Evolutionary conservation across 2,329 filamentous ascomycete species (phyloP), one percentile per base, ranked within the genome.

Genomic region (Grosmannia serpens): DNA sequence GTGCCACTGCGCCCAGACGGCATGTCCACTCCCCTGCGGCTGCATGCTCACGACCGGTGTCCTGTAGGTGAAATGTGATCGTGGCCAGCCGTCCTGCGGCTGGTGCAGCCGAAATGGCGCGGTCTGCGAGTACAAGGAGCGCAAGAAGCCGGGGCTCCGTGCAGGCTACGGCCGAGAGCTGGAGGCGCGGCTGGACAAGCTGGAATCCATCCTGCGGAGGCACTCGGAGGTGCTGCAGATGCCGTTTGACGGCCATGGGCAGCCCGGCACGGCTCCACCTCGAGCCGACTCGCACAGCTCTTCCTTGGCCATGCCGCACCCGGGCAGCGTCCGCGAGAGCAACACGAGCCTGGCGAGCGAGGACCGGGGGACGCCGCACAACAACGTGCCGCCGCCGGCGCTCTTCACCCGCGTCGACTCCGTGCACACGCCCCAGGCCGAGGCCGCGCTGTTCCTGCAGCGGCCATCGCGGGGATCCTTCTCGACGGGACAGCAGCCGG

Each of bases 101-200:
- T 86, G 84, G 84, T 86, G 84, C 65, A 81, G 73, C 63, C 81
- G 82, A 59, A 86, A 87, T 69, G 77, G 77, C 35, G 81, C 81
- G 33, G 68, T 73, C 22, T 87, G 84, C 71, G 83, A 86, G 67
- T 87, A 87, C 70, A 86, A 84, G 66, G 83, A 86, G 66, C 77
- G 84, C 57, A 86, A 86, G 71, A 85, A 86, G 66, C 84, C 84
- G 10, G 84, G 84, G 0, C 70, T 86, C 15, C 75, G 82, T 56
- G 84, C 84, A 38, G 84, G 84, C 20, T 89, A 89, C 68, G 86
- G 86, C 20, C 81, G 86, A 58, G 86, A 89, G 70, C 73, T 89
- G 31, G 86, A 89, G 69, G 84, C 88, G 65, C 80, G 87, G 44
- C 78, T 89, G 47, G 86, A 89, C 66, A 80, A 81, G 65, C 75